Percentiles rank a stretch among this genome's conserved stretches.
phyloP scores from a whole-genome alignment of 352 stramenopile genomes.

The Hyaloperonospora arabidopsidis region DNA sequence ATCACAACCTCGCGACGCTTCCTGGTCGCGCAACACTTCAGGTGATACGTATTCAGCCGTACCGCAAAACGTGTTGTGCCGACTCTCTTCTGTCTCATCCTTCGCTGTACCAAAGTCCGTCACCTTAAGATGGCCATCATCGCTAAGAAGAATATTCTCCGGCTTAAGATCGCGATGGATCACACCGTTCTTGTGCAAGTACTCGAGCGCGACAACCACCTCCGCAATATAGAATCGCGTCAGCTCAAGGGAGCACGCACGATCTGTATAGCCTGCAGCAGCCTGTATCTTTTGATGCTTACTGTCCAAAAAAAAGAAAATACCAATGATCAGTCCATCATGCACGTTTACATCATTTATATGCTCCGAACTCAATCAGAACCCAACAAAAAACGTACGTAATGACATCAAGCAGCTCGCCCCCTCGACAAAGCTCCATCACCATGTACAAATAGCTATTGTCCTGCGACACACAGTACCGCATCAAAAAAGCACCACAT shows the following conservation, averaged over 20 bases:
- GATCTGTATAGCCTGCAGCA: slow-evolving; percentile 47
- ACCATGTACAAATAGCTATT: slow-evolving; percentile 88
- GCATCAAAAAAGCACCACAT: slow-evolving; percentile 3
- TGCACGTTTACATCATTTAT: too few relatives aligned
- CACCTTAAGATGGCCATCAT: slow-evolving; percentile 84
- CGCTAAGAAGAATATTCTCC: slow-evolving; percentile 84
- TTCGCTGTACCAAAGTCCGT: slow-evolving; percentile 88
- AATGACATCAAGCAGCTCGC: slow-evolving; percentile 83
- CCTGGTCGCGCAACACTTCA: slow-evolving; percentile 82
- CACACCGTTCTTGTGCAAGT: slow-evolving; percentile 89
- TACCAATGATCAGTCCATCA: neutral
- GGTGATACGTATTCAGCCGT: slow-evolving; percentile 90
- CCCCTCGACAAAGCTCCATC: slow-evolving; percentile 83
- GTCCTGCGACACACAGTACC: slow-evolving; percentile 11
- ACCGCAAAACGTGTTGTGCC: slow-evolving; percentile 85
- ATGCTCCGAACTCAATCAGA: neutral
- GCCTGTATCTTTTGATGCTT: slow-evolving; percentile 69
- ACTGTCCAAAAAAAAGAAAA: slow-evolving; percentile 21
- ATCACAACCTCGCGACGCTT: slow-evolving; percentile 78
- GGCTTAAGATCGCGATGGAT: slow-evolving; percentile 95
- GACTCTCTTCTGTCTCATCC: slow-evolving; percentile 71
- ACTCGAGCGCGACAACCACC: slow-evolving; percentile 89
- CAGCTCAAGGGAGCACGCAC: slow-evolving; percentile 69
- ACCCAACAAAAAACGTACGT: slow-evolving; percentile 35
- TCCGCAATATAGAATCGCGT: slow-evolving; percentile 92